Conservation (phyloP, 2,329 filamentous ascomycete species). For the Alternaria burnsii region DNA sequence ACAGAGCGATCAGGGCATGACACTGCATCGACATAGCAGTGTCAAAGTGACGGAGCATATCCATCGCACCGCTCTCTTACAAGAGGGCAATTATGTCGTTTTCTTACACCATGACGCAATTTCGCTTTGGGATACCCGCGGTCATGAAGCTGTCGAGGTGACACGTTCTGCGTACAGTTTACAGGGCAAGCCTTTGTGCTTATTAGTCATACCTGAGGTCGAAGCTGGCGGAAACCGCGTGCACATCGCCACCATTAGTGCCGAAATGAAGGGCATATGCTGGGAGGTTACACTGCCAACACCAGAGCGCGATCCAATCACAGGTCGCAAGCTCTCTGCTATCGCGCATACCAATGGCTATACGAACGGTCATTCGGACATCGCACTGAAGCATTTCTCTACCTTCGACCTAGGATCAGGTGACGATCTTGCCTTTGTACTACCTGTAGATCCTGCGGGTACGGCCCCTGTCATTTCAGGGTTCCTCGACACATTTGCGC, state of each 20-base stretch:
- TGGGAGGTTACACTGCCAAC: slow-evolving; percentile 77
- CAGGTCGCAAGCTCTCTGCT: slow-evolving; percentile 39
- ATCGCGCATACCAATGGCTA: slow-evolving; percentile 35
- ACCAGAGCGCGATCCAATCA: slow-evolving; percentile 38
- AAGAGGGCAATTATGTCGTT: slow-evolving; percentile 81
- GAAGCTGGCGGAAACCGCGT: slow-evolving; percentile 60
- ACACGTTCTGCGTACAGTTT: slow-evolving; percentile 66
- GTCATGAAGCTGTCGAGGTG: slow-evolving; percentile 66
- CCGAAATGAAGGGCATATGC: slow-evolving; percentile 78
- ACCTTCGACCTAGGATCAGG: slow-evolving; percentile 70
- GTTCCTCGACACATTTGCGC: slow-evolving; percentile 85
- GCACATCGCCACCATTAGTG: slow-evolving; percentile 84
- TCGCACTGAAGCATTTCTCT: slow-evolving; percentile 71
- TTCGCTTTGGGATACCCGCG: slow-evolving; percentile 80
- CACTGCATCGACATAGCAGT: slow-evolving; percentile 71
- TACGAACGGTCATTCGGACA: slow-evolving; percentile 43
- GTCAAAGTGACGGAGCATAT: slow-evolving; percentile 76
- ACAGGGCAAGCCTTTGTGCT: slow-evolving; percentile 77
- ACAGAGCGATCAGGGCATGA: slow-evolving; percentile 59
- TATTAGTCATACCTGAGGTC: slow-evolving; percentile 76
- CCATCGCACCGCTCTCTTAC: slow-evolving; percentile 79
- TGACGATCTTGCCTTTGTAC: slow-evolving; percentile 65
- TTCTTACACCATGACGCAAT: slow-evolving; percentile 77
- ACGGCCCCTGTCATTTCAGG: slow-evolving; percentile 74
- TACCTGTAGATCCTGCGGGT: slow-evolving; percentile 88